Percentiles rank a stretch among this genome's conserved stretches.
These are phyloP conservation scores for Xenoacremonium recifei DNA, from an alignment of 2,329 filamentous ascomycete genomes.

Conservation along the genomic window DNA sequence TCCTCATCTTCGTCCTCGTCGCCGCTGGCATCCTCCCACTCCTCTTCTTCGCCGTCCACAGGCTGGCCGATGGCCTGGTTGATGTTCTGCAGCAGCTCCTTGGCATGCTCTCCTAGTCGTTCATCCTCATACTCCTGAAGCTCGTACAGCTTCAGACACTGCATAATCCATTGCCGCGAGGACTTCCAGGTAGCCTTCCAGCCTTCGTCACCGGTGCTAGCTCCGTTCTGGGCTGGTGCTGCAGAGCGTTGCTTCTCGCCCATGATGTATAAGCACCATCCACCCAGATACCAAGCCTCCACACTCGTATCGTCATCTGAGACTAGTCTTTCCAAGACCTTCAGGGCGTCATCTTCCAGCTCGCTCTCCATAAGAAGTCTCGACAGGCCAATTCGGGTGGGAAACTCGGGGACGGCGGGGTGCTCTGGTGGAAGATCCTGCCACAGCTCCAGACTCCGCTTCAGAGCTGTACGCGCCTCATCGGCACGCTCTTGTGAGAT, in stretches of 20 bases:
- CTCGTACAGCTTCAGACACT: conserved; percentile 76
- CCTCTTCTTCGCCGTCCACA: conserved; percentile 53
- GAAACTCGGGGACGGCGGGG: conserved; percentile 76
- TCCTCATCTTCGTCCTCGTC: conserved; percentile 54
- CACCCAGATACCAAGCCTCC: conserved; percentile 95
- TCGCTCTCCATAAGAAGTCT: conserved; percentile 87
- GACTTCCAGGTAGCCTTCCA: conserved; percentile 67
- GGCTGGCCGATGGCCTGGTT: conserved; percentile 63
- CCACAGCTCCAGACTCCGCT: conserved; percentile 80
- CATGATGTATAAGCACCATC: conserved; percentile 84
- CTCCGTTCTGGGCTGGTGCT: conserved; percentile 34
- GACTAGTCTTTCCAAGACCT: conserved; percentile 80
- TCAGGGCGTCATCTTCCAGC: conserved; percentile 80
- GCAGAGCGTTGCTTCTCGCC: conserved; percentile 60
- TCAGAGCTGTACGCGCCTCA: conserved; percentile 78
- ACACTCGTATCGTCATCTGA: conserved; percentile 91
- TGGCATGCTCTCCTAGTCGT: conserved; percentile 70
- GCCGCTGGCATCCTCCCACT: conserved; percentile 53
- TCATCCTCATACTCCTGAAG: conserved; percentile 84
- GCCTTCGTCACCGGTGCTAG: conserved; percentile 39
- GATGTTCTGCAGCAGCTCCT: conserved; percentile 65
- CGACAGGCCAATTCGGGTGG: conserved; percentile 78
- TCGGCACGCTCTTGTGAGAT: conserved; percentile 81
- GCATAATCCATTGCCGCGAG: conserved; percentile 79
- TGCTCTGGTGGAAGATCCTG: conserved; percentile 72